Evolutionary conservation across 2,329 filamentous ascomycete species (phyloP).

Genomic region (Fonsecaea nubica): DNA sequence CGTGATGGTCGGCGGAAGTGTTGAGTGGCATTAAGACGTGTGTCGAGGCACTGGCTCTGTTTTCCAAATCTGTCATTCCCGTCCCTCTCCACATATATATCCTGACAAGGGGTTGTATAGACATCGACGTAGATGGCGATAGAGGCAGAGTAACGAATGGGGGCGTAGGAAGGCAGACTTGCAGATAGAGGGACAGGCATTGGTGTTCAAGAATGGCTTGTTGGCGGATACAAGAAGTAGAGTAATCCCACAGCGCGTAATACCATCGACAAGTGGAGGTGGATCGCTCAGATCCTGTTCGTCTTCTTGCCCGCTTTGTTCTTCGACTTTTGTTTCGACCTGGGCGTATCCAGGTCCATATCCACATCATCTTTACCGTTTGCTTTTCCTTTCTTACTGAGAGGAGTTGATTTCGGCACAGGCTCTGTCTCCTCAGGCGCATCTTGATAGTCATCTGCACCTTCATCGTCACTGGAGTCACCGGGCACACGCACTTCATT

Average conservation of each 20-base stretch:
- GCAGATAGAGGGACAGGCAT: not conserved
- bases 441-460: not conserved
- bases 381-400: not conserved
- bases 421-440: not conserved
- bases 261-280: not conserved
- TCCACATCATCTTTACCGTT: not conserved
- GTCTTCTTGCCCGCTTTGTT: not conserved
- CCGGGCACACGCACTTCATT: constrained; percentile 40
- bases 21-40: not conserved
- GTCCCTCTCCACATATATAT: not conserved
- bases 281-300: not conserved
- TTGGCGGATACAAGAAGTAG: not conserved
- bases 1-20: not conserved
- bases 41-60: not conserved
- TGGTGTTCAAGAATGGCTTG: not conserved
- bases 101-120: not conserved
- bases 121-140: not conserved
- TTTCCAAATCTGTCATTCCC: not conserved
- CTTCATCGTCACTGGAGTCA: constrained; percentile 40
- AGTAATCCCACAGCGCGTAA: too few relatives aligned
- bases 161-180: not conserved
- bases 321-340: not conserved
- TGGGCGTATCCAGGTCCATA: constrained; percentile 1
- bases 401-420: not conserved
- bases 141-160: not conserved